Evolutionary conservation across 2,329 filamentous ascomycete genomes (phyloP).

Genomic region (Coccinonectria pachysandricola): DNA sequence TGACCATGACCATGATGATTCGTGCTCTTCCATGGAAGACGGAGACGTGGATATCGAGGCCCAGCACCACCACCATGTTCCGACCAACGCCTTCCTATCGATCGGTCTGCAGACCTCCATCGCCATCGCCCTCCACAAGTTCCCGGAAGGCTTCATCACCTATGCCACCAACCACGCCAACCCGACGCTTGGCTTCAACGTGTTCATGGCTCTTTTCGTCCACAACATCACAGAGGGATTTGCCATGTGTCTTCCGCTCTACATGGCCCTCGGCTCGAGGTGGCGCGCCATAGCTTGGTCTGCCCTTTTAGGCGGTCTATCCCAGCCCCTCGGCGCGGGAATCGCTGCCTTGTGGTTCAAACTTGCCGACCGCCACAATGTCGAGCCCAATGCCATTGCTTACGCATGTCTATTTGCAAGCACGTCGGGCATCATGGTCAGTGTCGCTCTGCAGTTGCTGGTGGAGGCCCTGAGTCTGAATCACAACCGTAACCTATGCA

Average conservation of each 20-base stretch:
- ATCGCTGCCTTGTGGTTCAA: constrained; percentile 82
- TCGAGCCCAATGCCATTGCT: constrained; percentile 42
- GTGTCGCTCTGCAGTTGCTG: constrained; percentile 81
- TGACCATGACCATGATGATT: constrained; percentile 14
- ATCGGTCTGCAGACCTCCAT: constrained; percentile 95
- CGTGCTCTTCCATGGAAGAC: constrained; percentile 21
- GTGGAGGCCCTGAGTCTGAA: constrained; percentile 76
- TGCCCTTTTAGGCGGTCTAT: constrained; percentile 72
- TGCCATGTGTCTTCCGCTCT: constrained; percentile 83
- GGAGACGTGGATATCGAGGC: constrained; percentile 39
- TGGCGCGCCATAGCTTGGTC: constrained; percentile 77
- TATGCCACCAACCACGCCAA: constrained; percentile 97
- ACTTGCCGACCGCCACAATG: constrained; percentile 44
- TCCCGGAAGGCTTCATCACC: constrained; percentile 80
- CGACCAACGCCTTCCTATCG: constrained; percentile 83
- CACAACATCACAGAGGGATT: constrained; percentile 98
- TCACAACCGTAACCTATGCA: constrained; percentile 67
- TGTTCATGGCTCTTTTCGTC: constrained; percentile 92
- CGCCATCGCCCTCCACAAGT: constrained; percentile 91
- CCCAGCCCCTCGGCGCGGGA: constrained; percentile 76
- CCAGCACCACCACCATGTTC: constrained; percentile 86
- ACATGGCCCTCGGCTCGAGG: constrained; percentile 76
- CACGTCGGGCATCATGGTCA: constrained; percentile 92
- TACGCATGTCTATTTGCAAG: constrained; percentile 79
- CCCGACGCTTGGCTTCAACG: constrained; percentile 74